phyloP scores from a whole-genome alignment of 768 basidiomycete species.

The Ramaria rubella region DNA sequence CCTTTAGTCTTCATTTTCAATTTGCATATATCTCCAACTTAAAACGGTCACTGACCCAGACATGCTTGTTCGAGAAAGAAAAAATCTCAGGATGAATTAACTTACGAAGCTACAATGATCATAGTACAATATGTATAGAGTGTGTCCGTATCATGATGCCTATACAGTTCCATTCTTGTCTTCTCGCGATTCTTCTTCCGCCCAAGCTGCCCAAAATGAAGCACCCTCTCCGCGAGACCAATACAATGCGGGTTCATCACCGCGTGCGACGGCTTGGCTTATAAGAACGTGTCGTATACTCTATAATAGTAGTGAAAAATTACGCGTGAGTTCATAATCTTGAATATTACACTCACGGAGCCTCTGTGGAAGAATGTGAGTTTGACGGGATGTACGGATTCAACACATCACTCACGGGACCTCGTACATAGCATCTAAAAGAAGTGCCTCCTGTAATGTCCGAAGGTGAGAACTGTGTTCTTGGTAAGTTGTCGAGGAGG shows the following conservation, averaged over 20 bases:
- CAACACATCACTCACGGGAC: slow-evolving; percentile 57
- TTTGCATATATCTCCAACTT: slow-evolving; percentile 1
- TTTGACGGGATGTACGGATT: slow-evolving; percentile 1
- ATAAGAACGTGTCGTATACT: slow-evolving; percentile 79
- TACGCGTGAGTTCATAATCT: neutral
- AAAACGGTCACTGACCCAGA: neutral
- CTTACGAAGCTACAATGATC: neutral
- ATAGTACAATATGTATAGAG: neutral
- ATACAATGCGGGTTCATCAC: slow-evolving; percentile 58
- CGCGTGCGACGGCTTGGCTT: slow-evolving; percentile 61
- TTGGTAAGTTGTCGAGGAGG: neutral
- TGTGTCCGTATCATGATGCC: neutral
- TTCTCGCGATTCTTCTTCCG: slow-evolving; percentile 48
- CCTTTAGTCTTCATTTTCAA: neutral
- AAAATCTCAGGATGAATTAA: neutral
- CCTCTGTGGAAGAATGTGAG: slow-evolving; percentile 36
- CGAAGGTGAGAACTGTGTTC: slow-evolving; percentile 3
- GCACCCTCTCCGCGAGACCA: slow-evolving; percentile 65
- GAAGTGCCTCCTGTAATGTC: slow-evolving; percentile 54
- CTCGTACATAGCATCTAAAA: slow-evolving; percentile 91
- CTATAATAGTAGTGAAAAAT: slow-evolving; percentile 30
- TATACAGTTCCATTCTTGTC: slow-evolving; percentile 7
- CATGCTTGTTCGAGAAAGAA: neutral
- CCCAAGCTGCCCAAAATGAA: slow-evolving; percentile 74
- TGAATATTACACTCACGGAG: slow-evolving; percentile 43